Evolutionary conservation across 768 basidiomycete genomes (phyloP).

Genomic region (Russula virescens): DNA sequence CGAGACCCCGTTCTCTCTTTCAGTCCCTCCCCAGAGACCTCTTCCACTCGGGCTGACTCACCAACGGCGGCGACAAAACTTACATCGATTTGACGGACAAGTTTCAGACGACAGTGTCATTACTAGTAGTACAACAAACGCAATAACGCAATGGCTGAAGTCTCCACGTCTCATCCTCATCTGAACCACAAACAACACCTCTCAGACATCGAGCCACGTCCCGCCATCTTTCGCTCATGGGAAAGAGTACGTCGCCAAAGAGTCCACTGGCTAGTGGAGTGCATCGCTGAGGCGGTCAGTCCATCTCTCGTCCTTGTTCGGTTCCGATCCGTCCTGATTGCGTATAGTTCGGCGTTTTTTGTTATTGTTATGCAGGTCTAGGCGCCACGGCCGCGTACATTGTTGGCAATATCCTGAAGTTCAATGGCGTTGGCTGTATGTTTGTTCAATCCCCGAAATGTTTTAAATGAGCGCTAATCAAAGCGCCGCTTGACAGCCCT

Average conservation of each 20-base stretch:
- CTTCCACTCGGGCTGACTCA: background rate
- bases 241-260: constrained; percentile 38
- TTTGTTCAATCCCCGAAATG: constrained; percentile 13
- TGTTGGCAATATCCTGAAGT: constrained; percentile 27
- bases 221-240: constrained; percentile 42
- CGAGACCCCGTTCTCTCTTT: background rate
- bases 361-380: constrained; percentile 26
- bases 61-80: background rate
- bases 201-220: constrained; percentile 39
- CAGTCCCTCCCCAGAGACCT: background rate
- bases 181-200: constrained; percentile 31
- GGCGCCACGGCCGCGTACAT: constrained; percentile 33
- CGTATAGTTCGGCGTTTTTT: constrained; percentile 20
- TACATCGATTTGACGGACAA: background rate
- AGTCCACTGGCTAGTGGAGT: constrained; percentile 51
- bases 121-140: background rate
- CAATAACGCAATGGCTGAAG: background rate
- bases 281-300: constrained; percentile 55
- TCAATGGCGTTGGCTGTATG: constrained; percentile 31
- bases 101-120: background rate
- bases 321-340: background rate
- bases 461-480: background rate
- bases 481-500: constrained; percentile 25
- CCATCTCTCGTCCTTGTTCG: background rate
- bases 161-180: background rate